Evolutionary conservation across 345 rosid genomes (phyloP).

Genomic region (Moringa oleifera): DNA sequence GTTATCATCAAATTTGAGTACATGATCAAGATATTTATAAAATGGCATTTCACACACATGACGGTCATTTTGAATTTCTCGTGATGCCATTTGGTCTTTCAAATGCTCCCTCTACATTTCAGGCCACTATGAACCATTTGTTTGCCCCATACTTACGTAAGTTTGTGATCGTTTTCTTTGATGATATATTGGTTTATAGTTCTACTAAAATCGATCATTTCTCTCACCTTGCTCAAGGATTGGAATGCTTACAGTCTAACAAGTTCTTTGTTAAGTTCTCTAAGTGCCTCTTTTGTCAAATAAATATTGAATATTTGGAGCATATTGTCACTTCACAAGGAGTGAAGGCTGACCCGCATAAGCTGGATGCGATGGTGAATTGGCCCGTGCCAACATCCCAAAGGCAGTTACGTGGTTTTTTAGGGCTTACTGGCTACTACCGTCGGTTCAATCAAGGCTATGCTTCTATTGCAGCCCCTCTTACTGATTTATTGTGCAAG

Average conservation of each 20-base stretch:
- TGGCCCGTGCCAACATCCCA: not conserved
- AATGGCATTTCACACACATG: conserved; percentile 10
- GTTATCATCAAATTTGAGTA: conserved; percentile 14
- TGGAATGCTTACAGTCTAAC: no score
- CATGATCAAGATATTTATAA: not conserved
- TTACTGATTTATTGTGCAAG: not conserved
- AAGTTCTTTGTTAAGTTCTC: not conserved
- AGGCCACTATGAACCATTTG: conserved; percentile 6
- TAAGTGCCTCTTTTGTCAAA: not conserved
- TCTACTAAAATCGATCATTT: no score
- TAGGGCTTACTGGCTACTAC: not conserved
- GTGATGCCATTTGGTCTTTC: conserved; percentile 17
- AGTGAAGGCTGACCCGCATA: not conserved
- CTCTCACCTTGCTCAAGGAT: not conserved
- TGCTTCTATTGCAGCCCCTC: not conserved
- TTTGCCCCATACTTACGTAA: not conserved
- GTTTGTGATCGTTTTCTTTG: conserved; percentile 10
- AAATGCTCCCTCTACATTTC: conserved; percentile 17
- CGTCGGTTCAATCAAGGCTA: not conserved
- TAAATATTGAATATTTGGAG: not conserved
- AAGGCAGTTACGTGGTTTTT: not conserved
- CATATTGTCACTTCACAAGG: not conserved
- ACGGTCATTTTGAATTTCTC: conserved; percentile 16
- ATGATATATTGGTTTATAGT: conserved; percentile 15
- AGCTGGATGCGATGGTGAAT: not conserved